These are phyloP conservation scores for Linum lewisii DNA, from an alignment of 345 rosid species.

Conservation along the genomic window DNA sequence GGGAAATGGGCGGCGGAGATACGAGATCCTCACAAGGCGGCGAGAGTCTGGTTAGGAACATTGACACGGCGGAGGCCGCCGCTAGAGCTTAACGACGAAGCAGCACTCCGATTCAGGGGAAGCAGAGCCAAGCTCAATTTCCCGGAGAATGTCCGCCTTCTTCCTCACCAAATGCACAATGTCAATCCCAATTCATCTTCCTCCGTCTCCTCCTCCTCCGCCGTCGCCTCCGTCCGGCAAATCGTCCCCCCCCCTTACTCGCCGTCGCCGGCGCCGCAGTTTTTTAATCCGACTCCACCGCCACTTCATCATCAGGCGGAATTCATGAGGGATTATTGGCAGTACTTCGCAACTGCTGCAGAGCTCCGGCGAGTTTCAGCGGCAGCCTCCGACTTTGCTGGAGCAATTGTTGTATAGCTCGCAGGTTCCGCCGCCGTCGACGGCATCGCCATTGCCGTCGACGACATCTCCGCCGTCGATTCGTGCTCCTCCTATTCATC, in stretches of 20 bases:
- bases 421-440: constrained; percentile 20
- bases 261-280: constrained; percentile 4
- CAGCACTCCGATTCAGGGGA: constrained; percentile 80
- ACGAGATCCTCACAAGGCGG: constrained; percentile 75
- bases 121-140: constrained; percentile 23
- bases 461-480: constrained; percentile 15
- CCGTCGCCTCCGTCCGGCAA: not conserved
- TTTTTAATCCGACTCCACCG: constrained; percentile 17
- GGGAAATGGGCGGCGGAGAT: constrained; percentile 95
- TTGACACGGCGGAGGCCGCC: constrained; percentile 30
- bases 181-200: not conserved
- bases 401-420: constrained; percentile 32
- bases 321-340: constrained; percentile 31
- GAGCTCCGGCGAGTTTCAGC: constrained; percentile 23
- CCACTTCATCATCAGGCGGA: constrained; percentile 20
- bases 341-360: constrained; percentile 43
- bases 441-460: constrained; percentile 18
- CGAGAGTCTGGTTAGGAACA: constrained; percentile 84
- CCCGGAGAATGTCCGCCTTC: not conserved
- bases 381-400: constrained; percentile 17
- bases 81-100: constrained; percentile 80
- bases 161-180: not conserved
- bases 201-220: not conserved
- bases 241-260: not conserved
- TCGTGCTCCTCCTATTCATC: constrained; percentile 17